These are phyloP conservation scores for Phaeosphaeriaceae sp. DNA, from an alignment of 2,329 filamentous ascomycete genomes.

Conservation along the genomic window DNA sequence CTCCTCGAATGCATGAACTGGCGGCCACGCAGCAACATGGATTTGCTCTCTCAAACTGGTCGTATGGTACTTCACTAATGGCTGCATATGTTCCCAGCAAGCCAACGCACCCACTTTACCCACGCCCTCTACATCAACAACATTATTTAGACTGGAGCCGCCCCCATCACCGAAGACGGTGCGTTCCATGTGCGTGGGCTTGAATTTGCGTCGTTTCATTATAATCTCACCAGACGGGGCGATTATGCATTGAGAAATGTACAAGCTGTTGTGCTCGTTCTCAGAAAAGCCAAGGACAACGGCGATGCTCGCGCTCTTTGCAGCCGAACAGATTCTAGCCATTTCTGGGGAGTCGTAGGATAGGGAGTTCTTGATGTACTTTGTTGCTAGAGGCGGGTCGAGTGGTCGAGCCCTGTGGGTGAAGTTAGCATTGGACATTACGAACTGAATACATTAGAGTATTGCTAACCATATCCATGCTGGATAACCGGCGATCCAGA, in stretches of 20 bases:
- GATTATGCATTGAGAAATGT: slow-evolving; percentile 51
- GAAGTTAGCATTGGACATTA: not conserved
- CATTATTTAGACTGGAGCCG: slow-evolving; percentile 43
- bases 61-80: slow-evolving; percentile 52
- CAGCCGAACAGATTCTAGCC: slow-evolving; percentile 48
- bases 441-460: not conserved
- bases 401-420: slow-evolving; percentile 48
- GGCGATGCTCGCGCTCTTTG: slow-evolving; percentile 40
- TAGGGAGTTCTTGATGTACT: slow-evolving; percentile 56
- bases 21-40: slow-evolving; percentile 52
- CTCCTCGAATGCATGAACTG: slow-evolving; percentile 38
- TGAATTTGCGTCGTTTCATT: slow-evolving; percentile 51
- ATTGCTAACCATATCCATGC: slow-evolving; percentile 53
- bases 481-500: slow-evolving; percentile 56
- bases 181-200: slow-evolving; percentile 53
- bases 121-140: slow-evolving; percentile 38
- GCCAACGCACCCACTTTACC: slow-evolving; percentile 40
- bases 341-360: slow-evolving; percentile 51
- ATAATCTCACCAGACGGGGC: slow-evolving; percentile 39
- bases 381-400: slow-evolving; percentile 47
- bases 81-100: slow-evolving; percentile 54
- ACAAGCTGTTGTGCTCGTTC: slow-evolving; percentile 45
- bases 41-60: slow-evolving; percentile 48
- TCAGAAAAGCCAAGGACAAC: slow-evolving; percentile 52
- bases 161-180: slow-evolving; percentile 52